Base-by-base conservation (phyloP, 2,329 filamentous ascomycete species). In the Cladosporium velox region DNA sequence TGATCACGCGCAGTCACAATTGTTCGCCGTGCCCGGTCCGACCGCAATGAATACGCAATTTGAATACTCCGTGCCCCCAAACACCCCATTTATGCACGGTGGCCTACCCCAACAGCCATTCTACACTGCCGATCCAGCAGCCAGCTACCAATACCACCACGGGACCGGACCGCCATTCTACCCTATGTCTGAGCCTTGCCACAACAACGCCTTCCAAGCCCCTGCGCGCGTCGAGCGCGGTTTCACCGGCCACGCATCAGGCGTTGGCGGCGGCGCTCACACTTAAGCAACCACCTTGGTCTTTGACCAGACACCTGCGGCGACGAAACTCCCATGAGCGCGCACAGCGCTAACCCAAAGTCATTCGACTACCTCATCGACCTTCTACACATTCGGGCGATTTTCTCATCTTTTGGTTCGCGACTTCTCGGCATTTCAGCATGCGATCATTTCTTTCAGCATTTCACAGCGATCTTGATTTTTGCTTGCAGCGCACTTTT, bases 201-300 rank as follows among this genome's bases (percentile, higher is more conserved):
- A 26, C 35, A 30, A 34, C 14, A 34, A 18, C 41, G 30, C 54
- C 7, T 59, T 59, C 54, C 63, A 65, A 11, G 63, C 63, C 10
- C 63, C 63, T 28, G 63, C 54, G 7, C 54, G 63, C 2, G 55
- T 65, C 24, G 54, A 59, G 24, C 63, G 63, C 30, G 54, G 54
- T 11, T 65, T 65, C 30, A 65, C 63, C 10, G 63, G 63, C 28
- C 63, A 65, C 14, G 54, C 26, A 11, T 59, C 63, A 24, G 63
- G 63, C 15, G 63, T 65, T 14, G 63, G 63, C 24, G 63, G 63
- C 18, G 63, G 63, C 21, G 63, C 63, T 14, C 54, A 55, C 35
- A 64, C 61, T 14, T 64, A 26, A 32, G 15, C 35, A 24, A 10
- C 28, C 10, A 60, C 11, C 58, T 12, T 14, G 21, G 15, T 26